Evolutionary conservation across 2,329 filamentous ascomycete species (phyloP).

Genomic region (Penicillium sp.): DNA sequence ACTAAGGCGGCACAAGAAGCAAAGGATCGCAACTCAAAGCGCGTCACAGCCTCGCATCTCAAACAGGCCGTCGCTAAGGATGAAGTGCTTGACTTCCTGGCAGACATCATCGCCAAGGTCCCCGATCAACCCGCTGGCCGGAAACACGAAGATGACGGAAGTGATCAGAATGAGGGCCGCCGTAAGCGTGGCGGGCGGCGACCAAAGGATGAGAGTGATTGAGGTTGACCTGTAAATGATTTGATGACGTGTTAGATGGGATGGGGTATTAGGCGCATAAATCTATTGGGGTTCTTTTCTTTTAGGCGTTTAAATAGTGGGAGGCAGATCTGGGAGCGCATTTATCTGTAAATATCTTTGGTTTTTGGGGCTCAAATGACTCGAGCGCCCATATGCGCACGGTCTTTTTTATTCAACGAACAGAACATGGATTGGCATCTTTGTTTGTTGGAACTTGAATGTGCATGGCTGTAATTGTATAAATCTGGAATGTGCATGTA

Average conservation of each 20-base stretch:
- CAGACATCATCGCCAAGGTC: slow-evolving; percentile 85
- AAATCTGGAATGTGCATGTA: not conserved
- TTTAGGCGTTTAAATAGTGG: slow-evolving; percentile 10
- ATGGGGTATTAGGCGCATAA: slow-evolving; percentile 21
- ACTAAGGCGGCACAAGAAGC: slow-evolving; percentile 84
- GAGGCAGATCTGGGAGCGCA: slow-evolving; percentile 21
- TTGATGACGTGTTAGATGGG: slow-evolving; percentile 25
- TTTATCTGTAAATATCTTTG: slow-evolving; percentile 28
- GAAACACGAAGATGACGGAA: slow-evolving; percentile 46
- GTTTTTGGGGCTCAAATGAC: not conserved
- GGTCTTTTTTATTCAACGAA: not conserved
- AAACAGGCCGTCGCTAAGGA: slow-evolving; percentile 86
- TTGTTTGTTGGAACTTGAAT: not conserved
- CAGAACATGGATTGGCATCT: not conserved
- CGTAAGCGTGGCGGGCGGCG: slow-evolving; percentile 44
- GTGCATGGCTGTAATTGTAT: not conserved
- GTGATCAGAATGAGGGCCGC: slow-evolving; percentile 49
- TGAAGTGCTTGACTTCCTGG: slow-evolving; percentile 90
- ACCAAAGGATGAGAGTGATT: slow-evolving; percentile 43
- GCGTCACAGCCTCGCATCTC: slow-evolving; percentile 84
- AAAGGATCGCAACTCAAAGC: slow-evolving; percentile 76
- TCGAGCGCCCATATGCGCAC: not conserved
- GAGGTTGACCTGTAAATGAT: slow-evolving; percentile 10
- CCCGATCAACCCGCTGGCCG: slow-evolving; percentile 56
- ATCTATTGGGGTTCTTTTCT: slow-evolving; percentile 1